Evolutionary conservation across 2,329 filamentous ascomycete genomes (phyloP), one percentile per base, ranked within the genome.

Genomic region (Sclerotinia subarctica): DNA sequence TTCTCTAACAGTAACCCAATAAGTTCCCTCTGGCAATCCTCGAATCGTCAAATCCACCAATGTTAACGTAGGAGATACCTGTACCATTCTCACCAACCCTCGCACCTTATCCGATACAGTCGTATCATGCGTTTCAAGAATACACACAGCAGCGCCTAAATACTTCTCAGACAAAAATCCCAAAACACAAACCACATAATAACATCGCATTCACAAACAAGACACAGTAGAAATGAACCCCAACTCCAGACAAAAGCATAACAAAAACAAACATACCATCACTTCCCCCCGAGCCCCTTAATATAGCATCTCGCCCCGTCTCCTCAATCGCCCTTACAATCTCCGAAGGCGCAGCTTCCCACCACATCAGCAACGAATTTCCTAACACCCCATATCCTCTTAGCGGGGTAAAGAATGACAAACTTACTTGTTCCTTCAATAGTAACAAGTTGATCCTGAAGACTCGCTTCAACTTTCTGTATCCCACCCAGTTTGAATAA

Each of bases 241-340:
- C 58, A 58, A 26, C 21, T 17, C 63, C 69, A 63, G 70, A 64
- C 52, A n/a, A 8, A 52, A 56, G 59, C 64, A 58, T 64, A 53
- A 66, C 56, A 26, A 60, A 60, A 53, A 56, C 60, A 69, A 63
- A 85, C 88, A 76, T 83, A 94, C 92, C 92, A 80, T 97, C 90
- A 77, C 92, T 90, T 74, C 85, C 86, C 71, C 95, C 95, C 69
- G 91, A 94, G 67, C 95, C 95, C 73, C 95, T 90, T 68, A 99
- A 82, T 76, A 99, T 97, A 57, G 94, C 94, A 85, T 98, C 94
- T 76, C 93, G 88, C 64, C 95, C 95, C 13, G 94, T 97, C 56
- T 85, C 84, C 81, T 97, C 91, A 72, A 98, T 96, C 10, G 94
- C 91, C 71, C 89, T 84, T 42, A 97, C 93, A 72, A 98, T 96